Evolutionary conservation across 2,329 filamentous ascomycete species (phyloP), one percentile per base, ranked within the genome.

Genomic region (Aspergillus sp.): DNA sequence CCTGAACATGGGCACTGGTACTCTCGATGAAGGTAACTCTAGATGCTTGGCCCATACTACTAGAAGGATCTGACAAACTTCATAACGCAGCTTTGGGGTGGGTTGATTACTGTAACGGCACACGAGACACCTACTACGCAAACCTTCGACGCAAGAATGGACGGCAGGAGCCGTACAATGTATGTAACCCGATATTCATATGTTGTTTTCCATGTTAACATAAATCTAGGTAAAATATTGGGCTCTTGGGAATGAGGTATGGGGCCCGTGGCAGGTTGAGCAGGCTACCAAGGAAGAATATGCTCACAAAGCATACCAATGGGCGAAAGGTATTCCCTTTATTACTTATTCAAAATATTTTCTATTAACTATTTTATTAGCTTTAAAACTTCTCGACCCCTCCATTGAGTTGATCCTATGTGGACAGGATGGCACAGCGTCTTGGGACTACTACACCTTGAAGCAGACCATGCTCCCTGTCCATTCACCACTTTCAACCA

Each of bases 61-160:
- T 12, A 45, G 6, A 3, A n/a, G 8, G 14, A 25, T 9, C 25
- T 31, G 44, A 56, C 56, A 53, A 49, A 17, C 6, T 19, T 39
- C 21, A 14, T 37, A 15, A 37, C 39, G 3, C 63, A 84, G 83
- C 84, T 37, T 80, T 93, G 33, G 89, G 82, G 11, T 95, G 90
- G 90, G 80, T 95, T 19, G 90, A 95, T 70, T 95, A 95, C 78
- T 95, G 91, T 79, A 95, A 95, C 76, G 87, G 86, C 2, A 84
- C 82, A n/a, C 80, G 82, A 55, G 84, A 93, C 73, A 93, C 89
- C 9, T 84, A 93, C 79, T 95, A 91, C 71, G 90, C 90, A 61
- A 93, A 93, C 70, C 79, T 93, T 50, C 86, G 91, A 33, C 83
- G 90, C 12, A 82, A 88, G 66, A 88, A 95, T 74, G 90, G 90